Conservation (phyloP, 768 basidiomycete species). For the Mycena galopus region DNA sequence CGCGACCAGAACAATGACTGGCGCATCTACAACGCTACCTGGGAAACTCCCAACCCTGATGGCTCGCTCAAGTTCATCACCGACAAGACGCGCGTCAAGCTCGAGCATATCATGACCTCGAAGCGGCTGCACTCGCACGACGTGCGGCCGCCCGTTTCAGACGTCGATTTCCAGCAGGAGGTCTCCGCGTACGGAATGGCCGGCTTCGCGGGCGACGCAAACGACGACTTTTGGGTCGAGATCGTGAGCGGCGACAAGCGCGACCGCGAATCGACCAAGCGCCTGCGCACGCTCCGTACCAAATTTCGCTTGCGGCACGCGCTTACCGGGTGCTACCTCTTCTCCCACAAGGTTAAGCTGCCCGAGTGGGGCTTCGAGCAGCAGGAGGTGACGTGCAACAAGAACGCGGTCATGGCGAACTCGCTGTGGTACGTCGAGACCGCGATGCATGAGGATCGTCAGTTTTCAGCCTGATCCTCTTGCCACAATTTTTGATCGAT, state of each 20-base stretch:
- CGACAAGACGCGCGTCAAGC: conserved; percentile 78
- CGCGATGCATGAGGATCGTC: conserved; percentile 77
- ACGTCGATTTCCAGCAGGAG: conserved; percentile 99
- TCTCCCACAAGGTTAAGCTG: conserved; percentile 97
- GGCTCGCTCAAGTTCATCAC: conserved; percentile 62
- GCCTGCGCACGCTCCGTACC: conserved; percentile 84
- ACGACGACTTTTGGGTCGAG: conserved; percentile 94
- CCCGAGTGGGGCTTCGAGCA: conserved; percentile 99
- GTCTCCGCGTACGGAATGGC: conserved; percentile 94
- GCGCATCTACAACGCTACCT: conserved; percentile 87
- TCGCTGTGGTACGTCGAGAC: conserved; percentile 97
- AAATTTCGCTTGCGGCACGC: conserved; percentile 87
- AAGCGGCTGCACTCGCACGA: conserved; percentile 97
- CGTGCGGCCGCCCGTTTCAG: conserved; percentile 92
- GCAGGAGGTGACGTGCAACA: conserved; percentile 99
- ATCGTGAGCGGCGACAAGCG: conserved; percentile 77
- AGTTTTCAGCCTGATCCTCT: neutral
- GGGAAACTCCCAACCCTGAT: conserved; percentile 63
- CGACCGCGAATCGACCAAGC: conserved; percentile 76
- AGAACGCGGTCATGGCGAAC: conserved; percentile 91
- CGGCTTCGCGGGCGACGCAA: conserved; percentile 88
- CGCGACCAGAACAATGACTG: conserved; percentile 97
- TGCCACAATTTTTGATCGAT: neutral
- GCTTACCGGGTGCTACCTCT: conserved; percentile 94
- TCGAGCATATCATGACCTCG: conserved; percentile 84